Conservation (phyloP, 2,329 filamentous ascomycete species). For the Grosmannia serpens region DNA sequence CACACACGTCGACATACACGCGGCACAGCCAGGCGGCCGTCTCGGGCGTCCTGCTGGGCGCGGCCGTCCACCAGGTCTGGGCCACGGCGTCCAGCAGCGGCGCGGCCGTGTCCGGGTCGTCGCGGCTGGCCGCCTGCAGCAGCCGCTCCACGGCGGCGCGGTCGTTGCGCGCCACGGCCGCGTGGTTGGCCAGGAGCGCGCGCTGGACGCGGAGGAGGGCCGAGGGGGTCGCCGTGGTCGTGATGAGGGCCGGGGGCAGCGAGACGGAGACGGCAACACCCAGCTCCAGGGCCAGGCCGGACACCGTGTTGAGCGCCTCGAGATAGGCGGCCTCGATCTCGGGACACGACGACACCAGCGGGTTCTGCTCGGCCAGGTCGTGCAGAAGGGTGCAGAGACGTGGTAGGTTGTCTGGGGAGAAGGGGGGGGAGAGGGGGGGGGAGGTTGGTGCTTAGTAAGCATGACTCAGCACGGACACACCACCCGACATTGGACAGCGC, state of each 20-base stretch:
- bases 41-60: conserved; percentile 8
- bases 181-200: conserved; percentile 25
- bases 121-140: conserved; percentile 25
- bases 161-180: conserved; percentile 14
- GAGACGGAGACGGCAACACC: neutral
- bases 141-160: conserved; percentile 15
- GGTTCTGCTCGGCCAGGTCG: neutral
- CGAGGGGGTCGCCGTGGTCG: neutral
- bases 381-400: conserved; percentile 3
- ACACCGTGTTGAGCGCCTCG: conserved; percentile 32
- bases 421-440: neutral
- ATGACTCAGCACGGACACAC: neutral
- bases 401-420: neutral
- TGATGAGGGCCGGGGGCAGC: neutral
- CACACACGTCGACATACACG: conserved; percentile 31
- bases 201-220: conserved; percentile 30
- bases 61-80: conserved; percentile 13
- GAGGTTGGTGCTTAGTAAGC: too few relatives aligned
- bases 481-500: too few relatives aligned
- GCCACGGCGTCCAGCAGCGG: conserved; percentile 29
- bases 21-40: conserved; percentile 23
- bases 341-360: conserved; percentile 16
- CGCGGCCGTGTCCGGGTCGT: conserved; percentile 28
- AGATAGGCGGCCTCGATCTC: conserved; percentile 34
- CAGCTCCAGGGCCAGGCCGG: conserved; percentile 8